Percentiles rank a stretch among this genome's conserved stretches.
Evolutionary conservation across 176 grass and related monocot species (phyloP).

Genomic region (Phoenix roebelenii): DNA sequence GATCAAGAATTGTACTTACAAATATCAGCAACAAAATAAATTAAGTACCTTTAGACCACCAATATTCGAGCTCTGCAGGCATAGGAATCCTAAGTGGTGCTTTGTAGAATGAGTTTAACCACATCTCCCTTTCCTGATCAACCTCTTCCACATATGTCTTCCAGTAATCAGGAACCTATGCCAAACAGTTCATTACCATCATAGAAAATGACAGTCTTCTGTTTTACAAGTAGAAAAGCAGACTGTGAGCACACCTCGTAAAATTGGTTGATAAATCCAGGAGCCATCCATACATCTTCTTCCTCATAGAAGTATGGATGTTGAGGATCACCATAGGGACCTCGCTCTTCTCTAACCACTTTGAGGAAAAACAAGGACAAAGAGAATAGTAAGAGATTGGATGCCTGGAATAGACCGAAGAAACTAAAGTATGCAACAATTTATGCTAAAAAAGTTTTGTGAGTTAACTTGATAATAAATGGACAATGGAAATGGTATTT

Average conservation of each 20-base stretch:
- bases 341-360: slow-evolving; percentile 32
- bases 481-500: too few relatives aligned
- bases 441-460: too few relatives aligned
- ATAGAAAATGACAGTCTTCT: not conserved
- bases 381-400: not conserved
- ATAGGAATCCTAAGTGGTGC: slow-evolving; percentile 31
- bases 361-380: not conserved
- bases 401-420: too few relatives aligned
- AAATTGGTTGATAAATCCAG: slow-evolving; percentile 34
- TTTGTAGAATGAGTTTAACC: slow-evolving; percentile 37
- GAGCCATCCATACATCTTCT: slow-evolving; percentile 35
- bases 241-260: slow-evolving; percentile 17
- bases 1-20: too few relatives aligned
- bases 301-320: slow-evolving; percentile 37
- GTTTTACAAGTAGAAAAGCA: not conserved
- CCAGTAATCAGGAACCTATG: slow-evolving; percentile 26
- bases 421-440: too few relatives aligned
- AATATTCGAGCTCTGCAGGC: slow-evolving; percentile 35
- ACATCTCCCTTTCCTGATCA: slow-evolving; percentile 31
- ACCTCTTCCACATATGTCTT: slow-evolving; percentile 28
- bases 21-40: not conserved
- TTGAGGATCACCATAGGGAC: slow-evolving; percentile 28
- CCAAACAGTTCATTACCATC: not conserved
- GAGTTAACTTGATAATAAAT: too few relatives aligned
- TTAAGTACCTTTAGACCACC: slow-evolving; percentile 28